phyloP scores from a whole-genome alignment of 331 rosid genomes.

The Quercus tomentella region DNA sequence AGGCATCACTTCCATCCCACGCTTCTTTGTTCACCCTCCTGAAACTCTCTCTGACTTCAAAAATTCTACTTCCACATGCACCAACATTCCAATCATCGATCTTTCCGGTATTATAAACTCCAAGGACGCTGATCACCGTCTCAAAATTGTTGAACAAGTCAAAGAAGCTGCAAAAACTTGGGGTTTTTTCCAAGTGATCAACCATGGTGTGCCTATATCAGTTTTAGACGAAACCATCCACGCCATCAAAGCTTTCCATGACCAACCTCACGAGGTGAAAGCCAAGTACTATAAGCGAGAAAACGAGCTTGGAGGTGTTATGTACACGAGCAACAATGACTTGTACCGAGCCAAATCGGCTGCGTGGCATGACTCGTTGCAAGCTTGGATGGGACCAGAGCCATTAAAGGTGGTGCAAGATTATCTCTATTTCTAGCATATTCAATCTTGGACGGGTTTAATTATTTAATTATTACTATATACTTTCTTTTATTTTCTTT shows the following conservation, averaged over 20 bases:
- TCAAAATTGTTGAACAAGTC: conserved; percentile 26
- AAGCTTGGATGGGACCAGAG: conserved; percentile 20
- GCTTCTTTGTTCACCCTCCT: conserved; percentile 34
- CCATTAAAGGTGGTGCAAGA: neutral
- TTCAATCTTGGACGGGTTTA: too few relatives aligned
- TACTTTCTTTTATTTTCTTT: too few relatives aligned
- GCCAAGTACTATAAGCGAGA: conserved; percentile 36
- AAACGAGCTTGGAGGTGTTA: conserved; percentile 19
- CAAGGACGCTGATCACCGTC: conserved; percentile 3
- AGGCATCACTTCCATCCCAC: conserved; percentile 42
- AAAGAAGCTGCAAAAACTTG: conserved; percentile 30
- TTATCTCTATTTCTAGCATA: too few relatives aligned
- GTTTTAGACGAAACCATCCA: conserved; percentile 16
- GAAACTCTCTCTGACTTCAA: conserved; percentile 27
- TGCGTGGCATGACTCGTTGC: conserved; percentile 30
- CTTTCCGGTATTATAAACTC: neutral
- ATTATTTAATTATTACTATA: too few relatives aligned
- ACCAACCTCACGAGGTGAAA: conserved; percentile 29
- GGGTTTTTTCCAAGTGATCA: conserved; percentile 55
- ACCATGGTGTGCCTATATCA: conserved; percentile 29
- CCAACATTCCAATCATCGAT: conserved; percentile 14
- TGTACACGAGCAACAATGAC: conserved; percentile 36
- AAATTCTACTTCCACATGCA: neutral
- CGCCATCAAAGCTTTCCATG: conserved; percentile 36
- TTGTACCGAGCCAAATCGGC: conserved; percentile 25